These are phyloP conservation scores for Pseudoscleropodium purum DNA, from an alignment of 225 moss, liverwort and hornwort genomes.

Conservation along the genomic window DNA sequence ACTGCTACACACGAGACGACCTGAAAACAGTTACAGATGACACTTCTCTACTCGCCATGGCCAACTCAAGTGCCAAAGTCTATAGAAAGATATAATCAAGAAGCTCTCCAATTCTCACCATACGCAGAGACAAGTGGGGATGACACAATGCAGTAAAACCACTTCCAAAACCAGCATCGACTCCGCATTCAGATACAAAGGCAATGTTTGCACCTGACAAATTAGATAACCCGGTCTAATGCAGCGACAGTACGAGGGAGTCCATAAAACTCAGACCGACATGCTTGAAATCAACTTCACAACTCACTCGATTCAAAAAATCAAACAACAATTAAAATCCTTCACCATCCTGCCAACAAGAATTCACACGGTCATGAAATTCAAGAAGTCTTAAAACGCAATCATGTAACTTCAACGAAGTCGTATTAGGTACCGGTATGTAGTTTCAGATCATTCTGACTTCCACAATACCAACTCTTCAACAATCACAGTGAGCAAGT, in stretches of 20 bases:
- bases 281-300: neutral
- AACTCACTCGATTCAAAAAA: neutral
- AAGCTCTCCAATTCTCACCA: too few relatives aligned
- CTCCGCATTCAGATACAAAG: too few relatives aligned
- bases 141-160: neutral
- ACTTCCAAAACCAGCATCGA: too few relatives aligned
- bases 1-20: neutral
- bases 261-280: too few relatives aligned
- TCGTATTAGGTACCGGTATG: neutral
- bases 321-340: too few relatives aligned
- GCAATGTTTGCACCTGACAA: neutral
- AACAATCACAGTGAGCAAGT: neutral
- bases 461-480: neutral
- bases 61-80: too few relatives aligned
- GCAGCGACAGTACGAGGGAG: neutral
- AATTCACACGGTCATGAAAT: too few relatives aligned
- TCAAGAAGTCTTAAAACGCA: neutral
- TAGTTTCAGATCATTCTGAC: neutral
- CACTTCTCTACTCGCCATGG: neutral
- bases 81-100: too few relatives aligned
- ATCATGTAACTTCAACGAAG: neutral
- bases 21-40: neutral
- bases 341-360: neutral
- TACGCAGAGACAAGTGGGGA: fast-evolving
- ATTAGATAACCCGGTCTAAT: neutral